phyloP scores from a whole-genome alignment of 169 alveolate species.

The Condylostoma magnum region DNA sequence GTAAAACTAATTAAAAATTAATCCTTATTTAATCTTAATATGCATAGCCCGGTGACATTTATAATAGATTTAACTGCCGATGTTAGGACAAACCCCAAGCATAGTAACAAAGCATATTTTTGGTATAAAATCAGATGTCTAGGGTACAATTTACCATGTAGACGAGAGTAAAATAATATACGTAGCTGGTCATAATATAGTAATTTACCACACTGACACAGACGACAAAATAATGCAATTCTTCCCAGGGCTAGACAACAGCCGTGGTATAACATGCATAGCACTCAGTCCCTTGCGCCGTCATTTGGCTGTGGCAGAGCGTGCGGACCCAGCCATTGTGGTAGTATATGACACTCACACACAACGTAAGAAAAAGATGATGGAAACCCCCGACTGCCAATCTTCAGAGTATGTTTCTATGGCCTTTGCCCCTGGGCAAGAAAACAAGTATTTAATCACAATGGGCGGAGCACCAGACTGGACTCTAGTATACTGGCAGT shows the following conservation, averaged over 20 bases:
- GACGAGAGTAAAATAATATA: conserved; percentile 68
- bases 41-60: too few relatives aligned
- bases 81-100: conserved; percentile 21
- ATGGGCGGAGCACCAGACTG: conserved; percentile 81
- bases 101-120: conserved; percentile 40
- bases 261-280: conserved; percentile 61
- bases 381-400: conserved; percentile 55
- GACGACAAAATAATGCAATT: conserved; percentile 53
- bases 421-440: conserved; percentile 70
- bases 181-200: conserved; percentile 79
- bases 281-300: conserved; percentile 59
- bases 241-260: conserved; percentile 64
- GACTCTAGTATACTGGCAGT: conserved; percentile 73
- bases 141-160: conserved; percentile 54
- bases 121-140: conserved; percentile 61
- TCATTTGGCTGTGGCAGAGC: conserved; percentile 67
- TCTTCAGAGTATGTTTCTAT: conserved; percentile 60
- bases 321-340: conserved; percentile 67
- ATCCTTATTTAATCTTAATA: too few relatives aligned
- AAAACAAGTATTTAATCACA: conserved; percentile 62
- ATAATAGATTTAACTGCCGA: too few relatives aligned
- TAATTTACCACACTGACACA: conserved; percentile 55
- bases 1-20: too few relatives aligned
- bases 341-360: conserved; percentile 57
- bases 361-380: conserved; percentile 55